Percentiles rank a stretch among this genome's conserved stretches.
Conservation (phyloP, 441 rosid species). For the Corymbia calophylla region DNA sequence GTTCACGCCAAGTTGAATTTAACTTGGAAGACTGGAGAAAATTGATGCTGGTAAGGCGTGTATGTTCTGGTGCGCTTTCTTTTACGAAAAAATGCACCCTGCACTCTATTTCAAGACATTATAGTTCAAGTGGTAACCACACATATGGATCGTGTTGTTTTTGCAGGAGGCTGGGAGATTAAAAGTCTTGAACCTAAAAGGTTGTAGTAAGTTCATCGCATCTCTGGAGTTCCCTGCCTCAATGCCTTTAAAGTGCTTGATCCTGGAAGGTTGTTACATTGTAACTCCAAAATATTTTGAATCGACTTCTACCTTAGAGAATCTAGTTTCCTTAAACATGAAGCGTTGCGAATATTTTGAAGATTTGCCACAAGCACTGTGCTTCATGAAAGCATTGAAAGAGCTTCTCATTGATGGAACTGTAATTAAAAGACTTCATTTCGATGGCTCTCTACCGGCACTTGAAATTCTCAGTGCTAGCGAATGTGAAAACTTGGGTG, state of each 20-base stretch:
- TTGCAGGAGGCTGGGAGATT: neutral
- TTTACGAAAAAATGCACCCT: rapidly evolving
- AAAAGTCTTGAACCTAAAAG: neutral
- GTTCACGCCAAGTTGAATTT: rapidly evolving
- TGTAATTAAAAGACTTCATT: rapidly evolving
- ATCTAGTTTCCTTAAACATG: neutral
- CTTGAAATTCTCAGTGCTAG: neutral
- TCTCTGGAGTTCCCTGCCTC: neutral
- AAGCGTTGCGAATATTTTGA: neutral
- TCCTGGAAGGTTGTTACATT: neutral
- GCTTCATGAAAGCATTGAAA: neutral
- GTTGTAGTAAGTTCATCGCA: rapidly evolving
- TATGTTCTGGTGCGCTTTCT: rapidly evolving
- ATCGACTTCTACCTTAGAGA: neutral
- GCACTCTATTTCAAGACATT: neutral
- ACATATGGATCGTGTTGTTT: neutral
- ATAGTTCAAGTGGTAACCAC: too few relatives aligned
- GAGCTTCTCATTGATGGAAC: neutral
- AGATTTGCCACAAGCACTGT: neutral
- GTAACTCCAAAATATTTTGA: neutral
- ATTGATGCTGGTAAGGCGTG: neutral
- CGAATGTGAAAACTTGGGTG: too few relatives aligned
- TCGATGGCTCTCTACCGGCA: neutral
- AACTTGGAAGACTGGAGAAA: neutral
- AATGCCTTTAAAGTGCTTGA: rapidly evolving